A percentile compares a stretch with the other conserved stretches of the same genome.
These are phyloP conservation scores for Yarrowia porcina DNA, from an alignment of 805 yeast genomes.

Conservation along the genomic window DNA sequence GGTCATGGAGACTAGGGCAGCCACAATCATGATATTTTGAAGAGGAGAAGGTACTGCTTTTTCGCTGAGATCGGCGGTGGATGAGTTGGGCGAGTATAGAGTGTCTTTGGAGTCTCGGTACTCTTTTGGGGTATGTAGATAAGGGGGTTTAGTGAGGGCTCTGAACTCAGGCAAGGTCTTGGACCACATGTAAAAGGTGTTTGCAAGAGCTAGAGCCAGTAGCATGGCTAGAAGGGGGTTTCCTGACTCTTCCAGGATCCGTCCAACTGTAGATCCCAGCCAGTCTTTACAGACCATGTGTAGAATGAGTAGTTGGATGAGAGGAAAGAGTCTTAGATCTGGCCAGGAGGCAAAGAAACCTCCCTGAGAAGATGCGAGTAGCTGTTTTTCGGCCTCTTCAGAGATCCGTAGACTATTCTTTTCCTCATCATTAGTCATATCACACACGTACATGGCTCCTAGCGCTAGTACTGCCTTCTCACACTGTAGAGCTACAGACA, in stretches of 20 bases:
- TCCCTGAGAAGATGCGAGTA: background rate
- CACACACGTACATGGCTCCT: constrained; percentile 4
- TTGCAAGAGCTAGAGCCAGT: background rate
- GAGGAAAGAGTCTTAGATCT: background rate
- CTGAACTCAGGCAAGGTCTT: constrained; percentile 8
- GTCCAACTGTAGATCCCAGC: constrained; percentile 6
- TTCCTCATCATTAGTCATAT: constrained; percentile 10
- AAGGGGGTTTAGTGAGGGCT: background rate
- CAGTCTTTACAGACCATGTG: constrained; percentile 16
- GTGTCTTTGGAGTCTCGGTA: constrained; percentile 22
- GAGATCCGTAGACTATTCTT: background rate
- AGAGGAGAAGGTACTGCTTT: background rate
- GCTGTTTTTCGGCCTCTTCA: background rate
- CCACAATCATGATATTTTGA: background rate
- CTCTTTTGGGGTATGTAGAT: background rate
- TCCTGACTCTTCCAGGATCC: constrained; percentile 1
- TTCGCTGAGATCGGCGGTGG: background rate
- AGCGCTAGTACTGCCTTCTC: constrained; percentile 6
- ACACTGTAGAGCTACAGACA: background rate
- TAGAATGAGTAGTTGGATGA: background rate
- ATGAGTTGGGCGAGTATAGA: constrained; percentile 20
- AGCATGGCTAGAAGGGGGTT: constrained; percentile 1
- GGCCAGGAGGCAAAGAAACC: background rate
- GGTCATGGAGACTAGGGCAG: background rate
- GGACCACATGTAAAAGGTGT: background rate